Conservation (phyloP, 352 stramenopile species). For the Phytopythium ostracodes region DNA sequence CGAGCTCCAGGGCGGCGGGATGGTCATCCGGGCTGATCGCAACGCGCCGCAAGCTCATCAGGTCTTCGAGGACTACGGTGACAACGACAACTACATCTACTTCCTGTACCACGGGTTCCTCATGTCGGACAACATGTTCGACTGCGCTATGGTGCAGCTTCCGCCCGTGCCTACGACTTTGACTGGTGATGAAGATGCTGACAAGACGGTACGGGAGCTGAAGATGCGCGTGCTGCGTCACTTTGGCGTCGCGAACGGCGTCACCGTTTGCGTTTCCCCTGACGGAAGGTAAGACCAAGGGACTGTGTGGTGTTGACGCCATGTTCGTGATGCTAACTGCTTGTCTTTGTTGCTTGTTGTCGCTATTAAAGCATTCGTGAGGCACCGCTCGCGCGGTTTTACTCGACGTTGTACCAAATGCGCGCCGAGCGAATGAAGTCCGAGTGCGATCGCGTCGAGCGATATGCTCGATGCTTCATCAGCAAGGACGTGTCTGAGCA, state of each 20-base stretch:
- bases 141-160: slow-evolving; percentile 70
- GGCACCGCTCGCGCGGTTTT: slow-evolving; percentile 25
- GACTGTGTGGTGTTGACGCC: neutral
- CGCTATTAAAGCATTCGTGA: slow-evolving; percentile 10
- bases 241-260: slow-evolving; percentile 28
- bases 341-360: neutral
- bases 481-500: slow-evolving; percentile 5
- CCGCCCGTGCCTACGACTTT: slow-evolving; percentile 8
- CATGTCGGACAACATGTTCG: slow-evolving; percentile 81
- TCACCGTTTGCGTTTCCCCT: slow-evolving; percentile 25
- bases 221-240: slow-evolving; percentile 24
- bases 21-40: slow-evolving; percentile 72
- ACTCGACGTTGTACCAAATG: slow-evolving; percentile 23
- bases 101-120: slow-evolving; percentile 92
- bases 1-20: slow-evolving; percentile 27
- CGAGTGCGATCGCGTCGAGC: slow-evolving; percentile 18
- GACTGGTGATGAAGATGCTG: neutral
- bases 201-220: slow-evolving; percentile 7
- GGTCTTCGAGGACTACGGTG: slow-evolving; percentile 95
- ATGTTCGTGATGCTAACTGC: neutral
- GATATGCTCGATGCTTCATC: slow-evolving; percentile 33
- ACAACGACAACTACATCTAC: slow-evolving; percentile 89
- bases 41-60: slow-evolving; percentile 28
- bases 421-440: slow-evolving; percentile 8
- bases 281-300: slow-evolving; percentile 21